Evolutionary conservation across 805 yeast species (phyloP), one percentile per base, ranked within the genome.

Genomic region (Saccharomycopsis selenospora): DNA sequence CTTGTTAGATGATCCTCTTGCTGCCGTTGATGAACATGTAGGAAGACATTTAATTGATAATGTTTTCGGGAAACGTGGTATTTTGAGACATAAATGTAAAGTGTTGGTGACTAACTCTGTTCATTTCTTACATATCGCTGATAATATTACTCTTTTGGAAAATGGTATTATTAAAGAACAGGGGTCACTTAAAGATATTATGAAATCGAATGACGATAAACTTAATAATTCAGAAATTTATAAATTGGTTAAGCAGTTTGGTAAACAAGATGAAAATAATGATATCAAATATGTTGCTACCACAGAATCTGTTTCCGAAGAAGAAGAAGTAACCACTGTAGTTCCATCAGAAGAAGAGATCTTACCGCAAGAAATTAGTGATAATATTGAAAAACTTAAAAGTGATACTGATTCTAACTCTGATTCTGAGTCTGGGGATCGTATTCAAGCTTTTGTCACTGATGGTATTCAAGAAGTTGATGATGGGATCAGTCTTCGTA

Each of bases 21-120:
- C 95, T 62, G 99, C 99, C 23, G 99, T 93, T 38, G 99, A 93
- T 66, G 97, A 89, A 58, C 99, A 93, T 63, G 99, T 93, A 54
- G 91, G 96, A 10, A 80, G 79, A 55, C 95, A 88, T 60, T 71
- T 93, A 58, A 80, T 85, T 56, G 82, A 80, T 56, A 80, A 85
- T 59, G 96, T 90, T 18, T 70, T 90, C 49, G 95, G 96, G 18
- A 79, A 87, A 13, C 67, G 75, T 27, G 97, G 97, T 52, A 69
- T 90, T 55, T 69, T 90, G 57, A 76, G 77, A 38, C 60, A 85
- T 25, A 88, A 87, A 66, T 77, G 93, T 55, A 82, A 79, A 57
- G 69, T 90, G 28, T 71, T 90, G 61, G 90, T 95, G 13, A 90
- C 98, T 7, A 90, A 90, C 67, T 82, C 85, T 49, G 82, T 91